A percentile compares a stretch with the other conserved stretches of the same genome.
phyloP scores from a whole-genome alignment of 2,329 filamentous ascomycete genomes.

The Trichoderma brevicompactum region DNA sequence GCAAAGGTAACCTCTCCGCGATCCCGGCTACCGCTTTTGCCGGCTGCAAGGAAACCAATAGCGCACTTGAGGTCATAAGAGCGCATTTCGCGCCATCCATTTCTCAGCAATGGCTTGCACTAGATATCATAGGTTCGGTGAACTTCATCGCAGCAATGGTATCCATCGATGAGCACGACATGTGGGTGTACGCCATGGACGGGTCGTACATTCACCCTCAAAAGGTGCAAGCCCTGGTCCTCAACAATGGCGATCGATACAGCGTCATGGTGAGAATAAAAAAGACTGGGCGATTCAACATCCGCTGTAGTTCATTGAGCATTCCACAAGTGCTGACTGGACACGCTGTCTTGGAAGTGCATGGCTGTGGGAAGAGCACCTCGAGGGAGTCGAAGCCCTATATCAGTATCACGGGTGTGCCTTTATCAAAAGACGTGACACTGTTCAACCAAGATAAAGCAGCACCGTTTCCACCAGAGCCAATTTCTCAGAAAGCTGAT shows the following conservation, averaged over 20 bases:
- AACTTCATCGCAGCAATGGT: conserved; percentile 50
- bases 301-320: conserved; percentile 56
- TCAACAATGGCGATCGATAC: conserved; percentile 58
- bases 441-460: conserved; percentile 51
- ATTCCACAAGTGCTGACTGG: conserved; percentile 60
- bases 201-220: conserved; percentile 59
- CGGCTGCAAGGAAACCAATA: conserved; percentile 53
- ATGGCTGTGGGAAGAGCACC: not conserved
- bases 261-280: conserved; percentile 55
- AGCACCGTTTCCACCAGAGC: conserved; percentile 53
- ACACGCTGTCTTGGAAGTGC: conserved; percentile 52
- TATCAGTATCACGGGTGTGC: conserved; percentile 55
- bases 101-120: conserved; percentile 51
- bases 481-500: conserved; percentile 49
- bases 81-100: conserved; percentile 34
- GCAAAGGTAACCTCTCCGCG: conserved; percentile 30
- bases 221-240: conserved; percentile 50
- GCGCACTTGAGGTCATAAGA: conserved; percentile 49
- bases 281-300: conserved; percentile 55
- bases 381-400: conserved; percentile 44
- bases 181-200: conserved; percentile 60
- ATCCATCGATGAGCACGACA: conserved; percentile 57
- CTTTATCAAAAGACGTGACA: conserved; percentile 46
- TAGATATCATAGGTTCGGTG: conserved; percentile 60
- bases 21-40: conserved; percentile 51